Base-by-base conservation (phyloP, 129 eudicot species). In the Saposhnikovia divaricata region DNA sequence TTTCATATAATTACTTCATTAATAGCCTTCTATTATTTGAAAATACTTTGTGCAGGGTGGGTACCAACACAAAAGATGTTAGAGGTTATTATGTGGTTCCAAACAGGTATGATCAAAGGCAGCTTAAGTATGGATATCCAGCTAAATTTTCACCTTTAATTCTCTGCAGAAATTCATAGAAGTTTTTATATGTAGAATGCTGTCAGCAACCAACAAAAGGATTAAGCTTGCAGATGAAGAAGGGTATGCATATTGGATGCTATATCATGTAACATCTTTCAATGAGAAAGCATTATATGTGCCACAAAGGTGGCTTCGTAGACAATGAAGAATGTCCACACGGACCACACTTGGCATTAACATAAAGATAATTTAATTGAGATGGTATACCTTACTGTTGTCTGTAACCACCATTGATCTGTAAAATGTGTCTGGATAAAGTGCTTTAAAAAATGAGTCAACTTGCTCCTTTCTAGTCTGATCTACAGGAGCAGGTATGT, bases 361-460 rank as follows among this genome's bases (percentile, higher is more conserved):
- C 44, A 39, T 10, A 40, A 2, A 44, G 45, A 9, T 9, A 77
- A 21, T 16, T 5, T 28, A 8, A 51, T 10, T 40, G 23, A 51
- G 11, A 7, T 4, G 23, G 48, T 16, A 8, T 85, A 90, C 93
- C 91, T 87, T 79, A 31, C 81, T 85, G 85, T 90, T 90, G 50
- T 92, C 95, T 0, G 97, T 96, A 71, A 89, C 90, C 38, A 92
- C 83, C 84, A 96, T 55, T 70, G 99, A 90, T 51, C 88, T 83
- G 87, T 92, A 96, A 75, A 84, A 96, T 6, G 91, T 86, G 7
- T 96, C 94, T 2, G 96, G 97, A 83, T 96, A 96, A 51, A 96
- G 92, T n/a, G 77, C 38, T 68, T 69, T 86, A 79, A 96, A 96
- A 81, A 79, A 96, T 2, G 93, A 59, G 75, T 96, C 97, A 11